These are phyloP conservation scores for Metschnikowia santaceciliae DNA, from an alignment of 805 yeast species.

Conservation along the genomic window DNA sequence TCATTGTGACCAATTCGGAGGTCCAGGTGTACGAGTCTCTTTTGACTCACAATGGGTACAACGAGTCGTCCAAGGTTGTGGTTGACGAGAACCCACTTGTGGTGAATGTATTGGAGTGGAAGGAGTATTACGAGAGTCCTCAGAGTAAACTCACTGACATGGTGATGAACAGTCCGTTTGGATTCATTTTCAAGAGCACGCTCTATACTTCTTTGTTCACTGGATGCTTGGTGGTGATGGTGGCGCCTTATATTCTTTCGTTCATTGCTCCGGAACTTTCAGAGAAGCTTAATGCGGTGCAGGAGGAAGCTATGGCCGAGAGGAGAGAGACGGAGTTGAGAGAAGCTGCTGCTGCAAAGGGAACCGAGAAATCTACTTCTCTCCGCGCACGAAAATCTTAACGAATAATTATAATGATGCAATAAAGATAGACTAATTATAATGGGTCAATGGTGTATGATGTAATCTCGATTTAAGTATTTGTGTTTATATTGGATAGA, in stretches of 20 bases:
- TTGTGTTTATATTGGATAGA: too few species aligned
- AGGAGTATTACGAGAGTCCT: constrained; percentile 33
- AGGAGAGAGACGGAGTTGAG: not conserved
- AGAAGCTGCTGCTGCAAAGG: not conserved
- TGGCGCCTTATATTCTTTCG: constrained; percentile 29
- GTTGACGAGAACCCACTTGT: constrained; percentile 18
- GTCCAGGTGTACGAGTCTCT: constrained; percentile 23
- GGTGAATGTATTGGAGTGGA: constrained; percentile 19
- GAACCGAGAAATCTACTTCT: not conserved
- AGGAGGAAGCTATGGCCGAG: constrained; percentile 4
- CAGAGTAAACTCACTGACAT: constrained; percentile 29
- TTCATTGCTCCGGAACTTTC: constrained; percentile 36
- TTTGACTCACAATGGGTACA: constrained; percentile 16
- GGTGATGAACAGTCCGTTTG: constrained; percentile 39
- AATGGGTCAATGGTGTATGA: too few species aligned
- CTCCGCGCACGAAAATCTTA: not conserved
- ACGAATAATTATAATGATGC: too few species aligned
- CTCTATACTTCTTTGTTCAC: constrained; percentile 33
- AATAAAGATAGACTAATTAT: too few species aligned
- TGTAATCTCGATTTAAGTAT: too few species aligned
- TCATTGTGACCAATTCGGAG: constrained; percentile 21
- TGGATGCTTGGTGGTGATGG: constrained; percentile 25
- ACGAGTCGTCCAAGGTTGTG: constrained; percentile 19
- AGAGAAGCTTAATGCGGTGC: constrained; percentile 25
- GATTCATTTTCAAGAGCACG: constrained; percentile 35